Evolutionary conservation across 1,139 yeast species (phyloP).

Genomic region (Candida neerlandica): DNA sequence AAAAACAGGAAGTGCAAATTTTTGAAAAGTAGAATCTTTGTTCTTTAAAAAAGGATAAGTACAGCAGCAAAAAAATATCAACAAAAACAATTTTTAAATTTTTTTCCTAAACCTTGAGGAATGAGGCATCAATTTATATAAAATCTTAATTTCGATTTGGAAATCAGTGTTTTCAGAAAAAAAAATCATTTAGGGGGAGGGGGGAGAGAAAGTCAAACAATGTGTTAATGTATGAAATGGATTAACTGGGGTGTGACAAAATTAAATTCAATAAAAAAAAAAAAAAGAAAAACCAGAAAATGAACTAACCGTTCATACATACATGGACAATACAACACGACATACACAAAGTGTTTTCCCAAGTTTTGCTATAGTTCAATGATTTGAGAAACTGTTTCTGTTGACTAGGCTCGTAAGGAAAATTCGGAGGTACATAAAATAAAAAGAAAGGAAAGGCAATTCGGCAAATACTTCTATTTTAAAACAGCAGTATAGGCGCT

Average conservation of each 20-base stretch:
- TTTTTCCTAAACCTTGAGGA: not conserved
- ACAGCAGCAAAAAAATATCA: not conserved
- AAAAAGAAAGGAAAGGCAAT: not conserved
- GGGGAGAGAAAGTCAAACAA: not conserved
- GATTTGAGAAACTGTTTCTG: too few species aligned
- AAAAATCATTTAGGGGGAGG: not conserved
- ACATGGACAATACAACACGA: slow-evolving; percentile 1
- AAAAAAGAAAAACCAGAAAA: slow-evolving; percentile 1
- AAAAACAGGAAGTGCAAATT: not conserved
- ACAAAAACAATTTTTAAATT: not conserved
- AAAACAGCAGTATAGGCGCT: not conserved
- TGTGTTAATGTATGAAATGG: not conserved
- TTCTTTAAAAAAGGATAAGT: not conserved
- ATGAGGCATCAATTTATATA: not conserved
- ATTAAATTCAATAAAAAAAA: not conserved
- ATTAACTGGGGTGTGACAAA: slow-evolving; percentile 5
- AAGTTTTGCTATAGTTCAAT: not conserved
- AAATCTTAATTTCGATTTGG: not conserved
- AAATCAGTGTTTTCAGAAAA: not conserved
- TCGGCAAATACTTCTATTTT: not conserved
- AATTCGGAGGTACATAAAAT: not conserved
- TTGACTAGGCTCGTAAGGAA: not conserved
- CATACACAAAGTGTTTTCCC: not conserved
- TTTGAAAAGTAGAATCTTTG: too few species aligned
- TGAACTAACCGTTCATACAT: slow-evolving; percentile 3